phyloP scores from a whole-genome alignment of 208 protist species.

The Novymonas esmeraldas region DNA sequence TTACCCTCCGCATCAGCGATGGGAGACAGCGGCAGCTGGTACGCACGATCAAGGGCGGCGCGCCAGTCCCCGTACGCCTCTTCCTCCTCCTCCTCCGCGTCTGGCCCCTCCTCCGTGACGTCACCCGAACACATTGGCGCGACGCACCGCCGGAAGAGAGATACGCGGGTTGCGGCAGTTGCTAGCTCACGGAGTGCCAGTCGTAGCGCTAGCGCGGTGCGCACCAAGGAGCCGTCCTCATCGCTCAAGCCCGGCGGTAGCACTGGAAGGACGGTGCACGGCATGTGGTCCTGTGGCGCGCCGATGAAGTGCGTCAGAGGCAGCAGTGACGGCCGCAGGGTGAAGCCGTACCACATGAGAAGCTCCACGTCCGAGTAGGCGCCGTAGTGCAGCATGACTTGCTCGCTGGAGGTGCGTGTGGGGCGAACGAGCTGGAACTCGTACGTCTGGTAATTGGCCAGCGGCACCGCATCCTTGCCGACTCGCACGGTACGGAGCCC shows the following conservation, averaged over 20 bases:
- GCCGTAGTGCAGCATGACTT: constrained; percentile 87
- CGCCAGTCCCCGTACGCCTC: constrained; percentile 43
- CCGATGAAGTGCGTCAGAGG: constrained; percentile 21
- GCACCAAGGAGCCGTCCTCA: neutral
- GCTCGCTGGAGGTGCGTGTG: constrained; percentile 40
- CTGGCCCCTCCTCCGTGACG: constrained; percentile 1
- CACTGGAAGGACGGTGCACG: neutral
- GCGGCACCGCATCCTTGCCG: constrained; percentile 19
- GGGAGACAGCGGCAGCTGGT: constrained; percentile 61
- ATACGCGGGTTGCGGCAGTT: constrained; percentile 9
- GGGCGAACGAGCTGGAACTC: constrained; percentile 53
- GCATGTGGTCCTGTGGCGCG: neutral
- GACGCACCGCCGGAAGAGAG: constrained; percentile 18
- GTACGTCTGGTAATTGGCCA: constrained; percentile 45
- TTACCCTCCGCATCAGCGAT: constrained; percentile 69
- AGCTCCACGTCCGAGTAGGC: constrained; percentile 88
- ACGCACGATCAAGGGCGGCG: constrained; percentile 47
- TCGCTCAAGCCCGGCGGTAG: constrained; percentile 19
- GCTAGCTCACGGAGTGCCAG: constrained; percentile 13
- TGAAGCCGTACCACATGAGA: constrained; percentile 92
- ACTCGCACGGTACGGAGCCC: constrained; percentile 26
- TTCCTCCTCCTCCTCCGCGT: constrained; percentile 11
- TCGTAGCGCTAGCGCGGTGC: constrained; percentile 14
- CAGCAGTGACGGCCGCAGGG: constrained; percentile 62
- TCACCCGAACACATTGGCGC: neutral